Evolutionary conservation across 352 stramenopile species (phyloP), one percentile per base, ranked within the genome.

Genomic region (Phytopythium vexans): DNA sequence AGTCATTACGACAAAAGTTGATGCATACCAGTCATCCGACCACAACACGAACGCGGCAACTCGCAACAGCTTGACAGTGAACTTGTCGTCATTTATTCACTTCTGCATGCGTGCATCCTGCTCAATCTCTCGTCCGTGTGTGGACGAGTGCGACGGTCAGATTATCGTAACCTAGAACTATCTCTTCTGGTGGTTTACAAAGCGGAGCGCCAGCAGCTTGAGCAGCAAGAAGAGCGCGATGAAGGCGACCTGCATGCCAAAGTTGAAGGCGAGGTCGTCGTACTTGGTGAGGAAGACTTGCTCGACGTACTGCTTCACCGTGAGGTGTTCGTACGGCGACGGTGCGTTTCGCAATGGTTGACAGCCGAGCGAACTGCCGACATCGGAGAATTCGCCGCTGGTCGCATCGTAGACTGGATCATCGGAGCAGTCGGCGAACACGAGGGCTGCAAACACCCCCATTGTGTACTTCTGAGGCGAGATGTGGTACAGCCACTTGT

Each of bases 401-500:
- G 21, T 39, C 6, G 52, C 42, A 27, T 68, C 58, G 54, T 54
- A 71, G 16, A 51, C 62, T 14, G 66, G 60, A 21, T 62, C 12
- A 3, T 61, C 60, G 3, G 58, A 57, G 21, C 63, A 71, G 16
- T 71, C 63, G 0, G 45, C 57, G 51, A 81, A 81, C 1, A 66
- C 56, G 8, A 70, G 52, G 4, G 70, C 49, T 14, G 58, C 58
- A 4, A 79, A 27, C 0, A 81, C 40, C 3, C 58, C 56, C 21
- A 76, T 55, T 1, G 53, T 43, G 39, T 69, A 78, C 6, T 52
- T 57, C 11, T 76, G 66, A 2, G 67, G 64, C 11, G 58, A 68
- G 63, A 77, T 74, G 12, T 56, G 52, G 56, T 77, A 75, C 41
- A 81, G 41, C 71, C 68, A 81, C 31, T 63, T 45, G 41, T 76